A percentile compares a stretch with the other conserved stretches of the same genome.
phyloP scores from a whole-genome alignment of 148 eudicot genomes.

The Camellia lanceoleosa region DNA sequence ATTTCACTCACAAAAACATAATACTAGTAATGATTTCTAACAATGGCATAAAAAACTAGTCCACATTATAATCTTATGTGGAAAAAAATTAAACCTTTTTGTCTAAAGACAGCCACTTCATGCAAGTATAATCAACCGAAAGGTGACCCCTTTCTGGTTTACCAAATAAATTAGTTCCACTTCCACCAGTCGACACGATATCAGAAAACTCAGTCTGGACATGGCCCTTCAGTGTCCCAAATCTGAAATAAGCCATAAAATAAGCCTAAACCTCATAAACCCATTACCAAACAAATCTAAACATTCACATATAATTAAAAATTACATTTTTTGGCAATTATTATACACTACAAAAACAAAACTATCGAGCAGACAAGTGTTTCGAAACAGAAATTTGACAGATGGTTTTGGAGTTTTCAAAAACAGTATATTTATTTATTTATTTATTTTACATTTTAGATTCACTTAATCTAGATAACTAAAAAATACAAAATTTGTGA shows the following conservation, averaged over 20 bases:
- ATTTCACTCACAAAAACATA: constrained; percentile 2
- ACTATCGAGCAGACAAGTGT: background rate
- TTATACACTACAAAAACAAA: no score
- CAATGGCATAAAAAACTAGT: constrained; percentile 3
- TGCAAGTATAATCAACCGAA: constrained; percentile 93
- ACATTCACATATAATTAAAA: background rate
- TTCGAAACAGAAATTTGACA: background rate
- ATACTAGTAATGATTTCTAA: background rate
- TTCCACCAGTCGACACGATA: constrained; percentile 38
- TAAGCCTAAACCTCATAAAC: constrained; percentile 13
- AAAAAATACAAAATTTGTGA: no score
- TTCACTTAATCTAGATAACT: no score
- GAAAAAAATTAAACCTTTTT: constrained; percentile 52
- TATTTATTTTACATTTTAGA: no score
- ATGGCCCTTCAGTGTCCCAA: constrained; percentile 88
- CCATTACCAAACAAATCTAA: background rate
- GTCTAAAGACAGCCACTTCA: constrained; percentile 78
- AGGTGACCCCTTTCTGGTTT: constrained; percentile 73
- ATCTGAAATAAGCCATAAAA: constrained; percentile 46
- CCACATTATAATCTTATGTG: background rate
- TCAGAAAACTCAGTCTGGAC: constrained; percentile 75
- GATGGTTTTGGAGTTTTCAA: background rate
- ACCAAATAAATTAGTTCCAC: constrained; percentile 40
- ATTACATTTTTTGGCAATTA: no score
- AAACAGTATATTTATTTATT: no score